Evolutionary conservation across 257 asterid species (phyloP).

Genomic region (Schizonepeta tenuifolia): DNA sequence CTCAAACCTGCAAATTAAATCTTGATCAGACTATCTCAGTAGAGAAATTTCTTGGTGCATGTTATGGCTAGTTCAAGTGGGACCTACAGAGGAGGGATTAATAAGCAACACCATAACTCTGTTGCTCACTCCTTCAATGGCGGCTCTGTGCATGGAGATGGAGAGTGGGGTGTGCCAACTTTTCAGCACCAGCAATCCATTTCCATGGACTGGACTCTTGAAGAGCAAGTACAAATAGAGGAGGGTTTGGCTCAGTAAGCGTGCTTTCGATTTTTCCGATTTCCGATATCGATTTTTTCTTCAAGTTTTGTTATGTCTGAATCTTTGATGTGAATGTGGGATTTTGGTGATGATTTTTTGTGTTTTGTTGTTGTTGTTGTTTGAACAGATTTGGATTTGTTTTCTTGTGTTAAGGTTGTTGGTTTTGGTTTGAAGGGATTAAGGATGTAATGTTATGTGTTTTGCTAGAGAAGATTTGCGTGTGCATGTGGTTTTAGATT

Average conservation of each 20-base stretch:
- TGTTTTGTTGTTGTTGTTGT: not conserved
- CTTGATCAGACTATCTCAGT: conserved; percentile 7
- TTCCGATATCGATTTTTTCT: not conserved
- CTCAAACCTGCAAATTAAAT: not conserved
- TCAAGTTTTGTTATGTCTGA: no score
- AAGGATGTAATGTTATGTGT: conserved; percentile 9
- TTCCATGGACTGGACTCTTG: conserved; percentile 89
- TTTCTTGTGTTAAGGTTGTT: conserved; percentile 9
- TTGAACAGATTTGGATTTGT: conserved; percentile 2
- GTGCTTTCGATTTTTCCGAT: not conserved
- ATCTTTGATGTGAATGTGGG: conserved; percentile 9
- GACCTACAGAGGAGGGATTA: conserved; percentile 38
- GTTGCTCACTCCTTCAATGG: conserved; percentile 44
- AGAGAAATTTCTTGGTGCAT: conserved; percentile 33
- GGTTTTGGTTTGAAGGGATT: conserved; percentile 18
- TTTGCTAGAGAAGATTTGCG: conserved; percentile 4
- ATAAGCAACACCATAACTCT: conserved; percentile 37
- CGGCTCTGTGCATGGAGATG: conserved; percentile 48
- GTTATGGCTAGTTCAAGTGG: conserved; percentile 57
- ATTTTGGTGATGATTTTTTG: conserved; percentile 13
- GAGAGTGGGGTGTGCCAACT: conserved; percentile 70
- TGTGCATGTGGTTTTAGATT: conserved; percentile 12
- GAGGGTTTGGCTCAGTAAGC: conserved; percentile 70
- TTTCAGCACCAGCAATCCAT: conserved; percentile 74
- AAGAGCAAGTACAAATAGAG: conserved; percentile 72